A percentile compares a stretch with the other conserved stretches of the same genome.
Evolutionary conservation across 371 early-diverging fungal species (phyloP).

Genomic region (Apophysomyces ossiformis): DNA sequence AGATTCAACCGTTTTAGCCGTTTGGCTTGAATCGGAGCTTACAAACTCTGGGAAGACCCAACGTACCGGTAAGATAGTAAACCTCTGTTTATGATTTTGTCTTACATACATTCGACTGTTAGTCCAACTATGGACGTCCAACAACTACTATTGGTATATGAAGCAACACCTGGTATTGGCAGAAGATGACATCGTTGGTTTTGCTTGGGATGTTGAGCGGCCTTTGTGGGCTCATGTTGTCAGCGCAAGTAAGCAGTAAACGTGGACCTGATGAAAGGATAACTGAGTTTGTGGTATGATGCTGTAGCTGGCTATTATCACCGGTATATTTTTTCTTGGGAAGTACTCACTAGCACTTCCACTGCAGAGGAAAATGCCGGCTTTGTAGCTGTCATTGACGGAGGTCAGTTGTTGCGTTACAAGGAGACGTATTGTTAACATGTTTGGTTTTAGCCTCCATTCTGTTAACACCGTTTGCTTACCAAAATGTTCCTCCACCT

Average conservation of each 20-base stretch:
- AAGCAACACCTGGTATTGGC: conserved; percentile 74
- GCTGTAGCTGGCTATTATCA: conserved; percentile 57
- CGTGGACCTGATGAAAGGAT: background rate
- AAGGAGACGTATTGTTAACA: background rate
- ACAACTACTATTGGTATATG: conserved; percentile 96
- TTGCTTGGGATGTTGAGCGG: conserved; percentile 78
- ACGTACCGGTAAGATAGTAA: conserved; percentile 32
- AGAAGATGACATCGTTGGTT: conserved; percentile 41
- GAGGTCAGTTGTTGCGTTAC: conserved; percentile 35
- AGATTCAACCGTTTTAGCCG: conserved; percentile 87
- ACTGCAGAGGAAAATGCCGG: conserved; percentile 60
- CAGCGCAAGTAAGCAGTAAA: conserved; percentile 26
- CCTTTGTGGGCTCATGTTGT: conserved; percentile 67
- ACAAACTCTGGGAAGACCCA: conserved; percentile 27
- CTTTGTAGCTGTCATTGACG: conserved; percentile 83
- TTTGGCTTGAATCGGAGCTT: conserved; percentile 59
- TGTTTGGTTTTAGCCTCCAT: conserved; percentile 35
- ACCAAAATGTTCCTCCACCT: conserved; percentile 94
- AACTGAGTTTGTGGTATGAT: background rate
- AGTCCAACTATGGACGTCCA: conserved; percentile 91
- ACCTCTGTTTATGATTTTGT: background rate
- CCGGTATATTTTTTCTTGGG: conserved; percentile 57
- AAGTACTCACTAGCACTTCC: conserved; percentile 60
- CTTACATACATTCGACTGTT: conserved; percentile 10
- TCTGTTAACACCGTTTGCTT: conserved; percentile 85